Evolutionary conservation across 2,329 filamentous ascomycete genomes (phyloP).

Genomic region (Epichloe typhina): DNA sequence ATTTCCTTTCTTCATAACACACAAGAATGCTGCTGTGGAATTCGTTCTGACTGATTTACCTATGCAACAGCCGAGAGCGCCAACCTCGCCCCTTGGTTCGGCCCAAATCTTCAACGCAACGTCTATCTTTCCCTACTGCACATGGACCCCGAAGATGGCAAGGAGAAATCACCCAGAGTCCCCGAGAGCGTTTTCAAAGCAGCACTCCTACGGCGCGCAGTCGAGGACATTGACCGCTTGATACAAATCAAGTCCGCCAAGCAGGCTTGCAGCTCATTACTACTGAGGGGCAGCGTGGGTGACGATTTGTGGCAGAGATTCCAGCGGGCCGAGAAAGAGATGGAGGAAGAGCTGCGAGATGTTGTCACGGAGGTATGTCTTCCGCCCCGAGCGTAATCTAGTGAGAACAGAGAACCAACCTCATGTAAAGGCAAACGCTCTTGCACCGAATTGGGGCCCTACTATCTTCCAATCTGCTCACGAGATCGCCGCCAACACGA

Average conservation of each 20-base stretch:
- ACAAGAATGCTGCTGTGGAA: background rate
- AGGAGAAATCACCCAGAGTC: constrained; percentile 55
- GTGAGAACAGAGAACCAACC: background rate
- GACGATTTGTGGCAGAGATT: constrained; percentile 95
- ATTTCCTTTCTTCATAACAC: background rate
- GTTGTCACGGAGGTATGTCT: constrained; percentile 72
- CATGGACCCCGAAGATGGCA: constrained; percentile 47
- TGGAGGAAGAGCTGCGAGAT: constrained; percentile 89
- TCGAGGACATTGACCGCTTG: constrained; percentile 86
- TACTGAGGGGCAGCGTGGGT: constrained; percentile 85
- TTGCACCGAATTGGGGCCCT: constrained; percentile 80
- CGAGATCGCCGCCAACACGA: constrained; percentile 79
- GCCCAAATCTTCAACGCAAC: constrained; percentile 78
- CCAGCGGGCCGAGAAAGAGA: constrained; percentile 85
- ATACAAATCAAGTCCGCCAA: constrained; percentile 82
- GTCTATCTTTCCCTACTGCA: constrained; percentile 89
- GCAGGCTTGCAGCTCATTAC: constrained; percentile 66
- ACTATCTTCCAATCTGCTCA: constrained; percentile 95
- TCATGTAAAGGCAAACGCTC: constrained; percentile 64
- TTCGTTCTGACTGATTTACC: background rate
- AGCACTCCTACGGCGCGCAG: constrained; percentile 74
- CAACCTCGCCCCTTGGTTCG: constrained; percentile 89
- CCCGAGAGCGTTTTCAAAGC: constrained; percentile 81
- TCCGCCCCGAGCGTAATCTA: background rate
- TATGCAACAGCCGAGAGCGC: constrained; percentile 52